Evolutionary conservation across 1,139 yeast genomes (phyloP), one percentile per base, ranked within the genome.

Genomic region (Saccharomyces pastorianus): DNA sequence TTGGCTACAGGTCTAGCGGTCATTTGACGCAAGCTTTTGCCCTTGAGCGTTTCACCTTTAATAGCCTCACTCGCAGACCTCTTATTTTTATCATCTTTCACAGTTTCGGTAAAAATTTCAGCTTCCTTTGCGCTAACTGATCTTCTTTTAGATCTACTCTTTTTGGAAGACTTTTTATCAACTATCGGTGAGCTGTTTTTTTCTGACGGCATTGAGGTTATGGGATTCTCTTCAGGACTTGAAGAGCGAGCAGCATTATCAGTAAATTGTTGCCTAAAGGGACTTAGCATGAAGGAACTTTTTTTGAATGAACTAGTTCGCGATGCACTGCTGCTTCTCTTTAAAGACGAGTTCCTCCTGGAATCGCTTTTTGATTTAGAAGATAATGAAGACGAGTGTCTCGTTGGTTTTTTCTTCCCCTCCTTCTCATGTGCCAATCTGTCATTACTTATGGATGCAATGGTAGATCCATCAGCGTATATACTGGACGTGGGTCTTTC

Each of bases 51-150:
- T 49, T 63, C 67, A 11, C 64, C 57, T 34, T 66, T 68, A 14
- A 61, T 62, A 13, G 67, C 68, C 52, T 68, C 71, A 53, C 71
- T 67, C 1, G 67, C 66, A 2, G 69, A 64, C 51, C 71, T 62
- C 46, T 63, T 66, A 42, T 59, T 58, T 38, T 55, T 59, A 23
- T 64, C 68, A 26, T 59, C 64, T 6, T 60, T 62, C 2, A 31
- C n/a, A 8, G 25, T 48, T 27, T 52, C 55, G 29, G 57, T 56
- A 1, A 59, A 57, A 38, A 53, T 61, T 23, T 47, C 60, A 7
- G 57, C 54, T 11, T 56, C 51, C 46, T 61, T 64, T 0, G 70
- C 70, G 52, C 69, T 66, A 4, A 63, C 66, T 26, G 68, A 63
- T 54, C 69, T 64, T 51, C 64, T 59, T 49, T 61, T 62, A 4